Conservation (phyloP, 805 yeast species). For the Spathaspora sp. region DNA sequence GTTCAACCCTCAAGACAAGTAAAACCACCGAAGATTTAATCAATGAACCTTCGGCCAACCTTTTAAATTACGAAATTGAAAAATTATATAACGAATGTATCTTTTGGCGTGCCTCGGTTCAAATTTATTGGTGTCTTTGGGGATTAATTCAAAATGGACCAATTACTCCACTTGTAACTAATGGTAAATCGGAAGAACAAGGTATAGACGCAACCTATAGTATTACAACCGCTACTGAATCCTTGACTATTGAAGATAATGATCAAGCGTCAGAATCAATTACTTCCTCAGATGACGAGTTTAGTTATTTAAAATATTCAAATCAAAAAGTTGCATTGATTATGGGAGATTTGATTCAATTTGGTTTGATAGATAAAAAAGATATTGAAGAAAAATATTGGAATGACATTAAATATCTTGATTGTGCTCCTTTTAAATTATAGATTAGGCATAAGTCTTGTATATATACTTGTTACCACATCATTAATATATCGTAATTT, state of each 20-base stretch:
- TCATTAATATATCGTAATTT: too few relatives aligned
- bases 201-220: constrained; percentile 40
- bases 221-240: constrained; percentile 43
- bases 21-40: constrained; percentile 7
- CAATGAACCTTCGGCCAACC: constrained; percentile 16
- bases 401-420: constrained; percentile 37
- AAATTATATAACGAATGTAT: constrained; percentile 60
- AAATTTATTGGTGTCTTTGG: constrained; percentile 86
- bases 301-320: constrained; percentile 75
- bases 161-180: constrained; percentile 11
- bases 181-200: constrained; percentile 14
- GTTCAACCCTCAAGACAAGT: constrained; percentile 25
- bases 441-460: constrained; percentile 2
- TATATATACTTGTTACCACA: neutral
- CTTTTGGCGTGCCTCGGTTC: constrained; percentile 79
- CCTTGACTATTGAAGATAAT: constrained; percentile 30
- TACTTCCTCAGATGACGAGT: constrained; percentile 52
- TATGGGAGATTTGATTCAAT: constrained; percentile 67
- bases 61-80: constrained; percentile 42
- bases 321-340: constrained; percentile 69
- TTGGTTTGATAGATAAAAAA: constrained; percentile 44
- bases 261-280: constrained; percentile 16
- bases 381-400: constrained; percentile 22
- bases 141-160: constrained; percentile 77
- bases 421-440: constrained; percentile 24